Base-by-base conservation (phyloP, 2,329 filamentous ascomycete genomes). In the Oidium heveae region DNA sequence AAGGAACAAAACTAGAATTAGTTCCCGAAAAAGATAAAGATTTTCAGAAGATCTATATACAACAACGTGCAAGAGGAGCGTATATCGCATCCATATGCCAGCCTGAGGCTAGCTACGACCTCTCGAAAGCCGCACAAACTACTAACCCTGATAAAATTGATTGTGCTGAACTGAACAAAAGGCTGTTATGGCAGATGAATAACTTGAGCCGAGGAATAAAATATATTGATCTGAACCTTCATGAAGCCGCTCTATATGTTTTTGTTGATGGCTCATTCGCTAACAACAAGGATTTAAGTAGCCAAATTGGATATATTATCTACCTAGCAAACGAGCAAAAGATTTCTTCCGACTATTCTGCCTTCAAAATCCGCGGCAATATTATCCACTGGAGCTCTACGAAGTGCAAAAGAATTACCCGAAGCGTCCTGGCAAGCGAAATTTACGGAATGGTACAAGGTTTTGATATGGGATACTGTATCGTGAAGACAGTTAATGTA, bases 331-430 rank as follows among this genome's bases (percentile, higher is more conserved):
- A 51, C n/a, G 13, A 22, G 47, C 12, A 10, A 12, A 51, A 32
- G 12, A 24, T 24, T 16, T 10, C 10, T 39, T 39, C 36, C 16
- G 36, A 39, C 16, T 16, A 39, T n/a, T n/a, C n/a, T n/a, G n/a
- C n/a, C n/a, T n/a, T n/a, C 20, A 20, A 46, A 20, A 16, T 46
- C 43, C 2, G 43, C 15, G 51, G 24, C 13, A 53, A 36, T 53
- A 53, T 53, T 15, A 33, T 53, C 33, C 33, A 53, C 20, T 53
- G 51, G 51, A 36, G 24, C 34, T 53, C 33, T 7, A 36, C 15
- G 7, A 53, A 53, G 24, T 53, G 51, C 20, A 57, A 55, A 33
- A 33, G 55, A 24, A 55, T 60, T 20, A 59, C 52, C 2, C 18
- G 49, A 16, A 59, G 55, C 39, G 51, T 60, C 13, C 56, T 39